A percentile compares a stretch with the other conserved stretches of the same genome.
These are phyloP conservation scores for Cryphonectria japonica DNA, from an alignment of 2,329 filamentous ascomycete genomes.

Conservation along the genomic window DNA sequence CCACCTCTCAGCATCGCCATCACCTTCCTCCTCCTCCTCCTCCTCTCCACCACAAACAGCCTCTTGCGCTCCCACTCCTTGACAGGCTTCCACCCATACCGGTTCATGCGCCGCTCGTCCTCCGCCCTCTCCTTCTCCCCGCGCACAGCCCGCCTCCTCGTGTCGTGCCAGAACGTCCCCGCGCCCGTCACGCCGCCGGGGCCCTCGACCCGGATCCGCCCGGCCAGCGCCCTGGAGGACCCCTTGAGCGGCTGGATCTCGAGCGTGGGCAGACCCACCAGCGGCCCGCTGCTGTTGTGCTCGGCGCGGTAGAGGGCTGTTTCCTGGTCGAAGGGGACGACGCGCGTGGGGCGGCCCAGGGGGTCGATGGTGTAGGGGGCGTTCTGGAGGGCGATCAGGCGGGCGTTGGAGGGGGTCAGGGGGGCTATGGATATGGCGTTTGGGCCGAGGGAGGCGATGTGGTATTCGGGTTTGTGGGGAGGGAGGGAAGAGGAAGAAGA, in stretches of 20 bases:
- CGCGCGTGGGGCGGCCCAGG: not conserved
- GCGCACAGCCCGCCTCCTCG: not conserved
- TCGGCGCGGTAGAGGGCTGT: not conserved
- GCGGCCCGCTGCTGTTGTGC: not conserved
- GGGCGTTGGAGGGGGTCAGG: not conserved
- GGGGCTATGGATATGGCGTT: not conserved
- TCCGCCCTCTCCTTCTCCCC: not conserved
- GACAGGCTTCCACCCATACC: not conserved
- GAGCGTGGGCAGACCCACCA: not conserved
- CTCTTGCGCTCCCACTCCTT: not conserved
- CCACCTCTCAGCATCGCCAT: too few species aligned
- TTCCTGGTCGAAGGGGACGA: not conserved
- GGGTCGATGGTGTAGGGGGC: not conserved
- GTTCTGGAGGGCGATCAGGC: not conserved
- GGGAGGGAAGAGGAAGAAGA: too few species aligned
- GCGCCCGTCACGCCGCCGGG: too few species aligned
- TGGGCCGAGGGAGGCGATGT: not conserved
- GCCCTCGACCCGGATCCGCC: not conserved
- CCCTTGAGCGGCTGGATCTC: not conserved
- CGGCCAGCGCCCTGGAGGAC: not conserved
- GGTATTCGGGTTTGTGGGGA: not conserved
- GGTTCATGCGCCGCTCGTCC: not conserved
- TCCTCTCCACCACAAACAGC: not conserved
- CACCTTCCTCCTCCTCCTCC: not conserved
- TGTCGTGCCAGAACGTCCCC: not conserved